These are phyloP conservation scores for Kodamaea nitidulidarum DNA, from an alignment of 805 yeast genomes.

Conservation along the genomic window DNA sequence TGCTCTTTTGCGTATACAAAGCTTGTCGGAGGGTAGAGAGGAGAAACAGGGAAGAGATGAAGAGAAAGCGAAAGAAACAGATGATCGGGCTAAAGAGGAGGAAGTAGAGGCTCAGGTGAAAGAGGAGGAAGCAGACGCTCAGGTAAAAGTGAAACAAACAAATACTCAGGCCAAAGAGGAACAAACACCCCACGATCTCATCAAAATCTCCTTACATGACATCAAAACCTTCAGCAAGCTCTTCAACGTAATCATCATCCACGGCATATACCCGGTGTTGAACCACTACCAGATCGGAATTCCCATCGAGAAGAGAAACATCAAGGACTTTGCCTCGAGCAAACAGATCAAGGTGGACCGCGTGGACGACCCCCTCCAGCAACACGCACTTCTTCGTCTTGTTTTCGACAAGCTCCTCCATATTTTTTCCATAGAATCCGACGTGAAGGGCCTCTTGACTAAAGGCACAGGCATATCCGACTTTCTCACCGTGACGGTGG, in stretches of 20 bases:
- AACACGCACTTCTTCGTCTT: conserved; percentile 21
- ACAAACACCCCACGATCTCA: conserved; percentile 27
- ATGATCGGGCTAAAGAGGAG: not conserved
- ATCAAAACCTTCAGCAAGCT: conserved; percentile 68
- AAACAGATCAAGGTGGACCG: conserved; percentile 16
- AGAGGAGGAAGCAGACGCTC: too few species aligned
- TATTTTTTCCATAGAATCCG: conserved; percentile 41
- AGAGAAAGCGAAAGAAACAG: too few species aligned
- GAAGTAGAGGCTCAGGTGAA: not conserved
- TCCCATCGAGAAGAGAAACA: conserved; percentile 56
- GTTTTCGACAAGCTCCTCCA: conserved; percentile 26
- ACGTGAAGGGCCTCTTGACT: conserved; percentile 48
- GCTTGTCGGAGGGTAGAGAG: conserved; percentile 22
- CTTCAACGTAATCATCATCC: conserved; percentile 59
- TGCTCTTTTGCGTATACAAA: conserved; percentile 38
- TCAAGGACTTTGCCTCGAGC: conserved; percentile 43
- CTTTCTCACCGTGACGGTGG: conserved; percentile 46
- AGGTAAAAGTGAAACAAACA: conserved; percentile 3
- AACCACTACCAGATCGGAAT: conserved; percentile 54
- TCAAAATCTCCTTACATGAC: conserved; percentile 79
- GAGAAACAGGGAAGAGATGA: too few species aligned
- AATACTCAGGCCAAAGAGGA: conserved; percentile 17
- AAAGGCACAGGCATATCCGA: conserved; percentile 70
- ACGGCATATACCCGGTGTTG: conserved; percentile 66
- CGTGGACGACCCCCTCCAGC: conserved; percentile 3